Conservation (phyloP, 768 basidiomycete genomes). For the Calocybe gangraenosa region DNA sequence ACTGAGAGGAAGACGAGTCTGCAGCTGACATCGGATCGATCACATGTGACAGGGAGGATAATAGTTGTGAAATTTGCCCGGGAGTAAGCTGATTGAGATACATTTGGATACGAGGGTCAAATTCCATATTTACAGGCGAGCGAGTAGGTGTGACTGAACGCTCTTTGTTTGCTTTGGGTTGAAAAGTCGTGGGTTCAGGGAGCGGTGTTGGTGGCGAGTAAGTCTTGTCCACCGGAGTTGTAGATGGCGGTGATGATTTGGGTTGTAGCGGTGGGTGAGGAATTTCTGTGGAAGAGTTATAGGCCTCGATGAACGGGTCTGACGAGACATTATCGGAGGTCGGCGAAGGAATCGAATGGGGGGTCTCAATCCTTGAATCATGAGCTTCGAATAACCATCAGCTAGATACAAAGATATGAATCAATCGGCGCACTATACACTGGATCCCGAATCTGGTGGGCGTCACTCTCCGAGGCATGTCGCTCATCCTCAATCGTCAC, state of each 20-base stretch:
- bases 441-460: background rate
- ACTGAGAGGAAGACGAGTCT: conserved; percentile 16
- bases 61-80: conserved; percentile 53
- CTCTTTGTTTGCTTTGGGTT: conserved; percentile 12
- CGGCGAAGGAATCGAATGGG: conserved; percentile 32
- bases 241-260: background rate
- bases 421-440: conserved; percentile 13
- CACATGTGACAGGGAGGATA: conserved; percentile 38
- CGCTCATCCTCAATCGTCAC: conserved; percentile 37
- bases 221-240: background rate
- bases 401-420: conserved; percentile 11
- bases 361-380: conserved; percentile 45
- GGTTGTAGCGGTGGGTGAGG: conserved; percentile 4
- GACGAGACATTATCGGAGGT: conserved; percentile 13
- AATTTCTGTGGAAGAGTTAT: conserved; percentile 1
- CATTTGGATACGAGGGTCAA: conserved; percentile 43
- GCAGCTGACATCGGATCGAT: conserved; percentile 23
- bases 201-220: background rate
- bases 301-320: conserved; percentile 3
- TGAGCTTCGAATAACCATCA: conserved; percentile 26
- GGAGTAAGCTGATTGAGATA: conserved; percentile 53
- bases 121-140: conserved; percentile 24
- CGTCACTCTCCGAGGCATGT: conserved; percentile 17
- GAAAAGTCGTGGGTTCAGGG: background rate
- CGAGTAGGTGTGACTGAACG: conserved; percentile 22